phyloP scores from a whole-genome alignment of 306 rosid genomes.

The Cyamopsis tetragonoloba region DNA sequence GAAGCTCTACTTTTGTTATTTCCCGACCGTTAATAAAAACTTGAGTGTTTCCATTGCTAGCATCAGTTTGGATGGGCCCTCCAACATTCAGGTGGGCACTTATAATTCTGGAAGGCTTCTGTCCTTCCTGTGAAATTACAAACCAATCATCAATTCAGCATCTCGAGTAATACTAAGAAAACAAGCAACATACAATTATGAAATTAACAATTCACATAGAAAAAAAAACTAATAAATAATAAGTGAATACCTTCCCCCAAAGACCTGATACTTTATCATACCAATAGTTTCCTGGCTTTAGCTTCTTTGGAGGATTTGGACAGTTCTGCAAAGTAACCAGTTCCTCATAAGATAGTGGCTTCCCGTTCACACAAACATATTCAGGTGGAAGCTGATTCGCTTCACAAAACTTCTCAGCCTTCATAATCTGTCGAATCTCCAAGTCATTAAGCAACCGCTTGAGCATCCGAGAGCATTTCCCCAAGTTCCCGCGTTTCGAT shows the following conservation, averaged over 20 bases:
- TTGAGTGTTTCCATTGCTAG: slow-evolving; percentile 93
- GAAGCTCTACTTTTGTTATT: slow-evolving; percentile 91
- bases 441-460: slow-evolving; percentile 84
- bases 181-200: not conserved
- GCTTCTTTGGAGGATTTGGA: slow-evolving; percentile 88
- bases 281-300: slow-evolving; percentile 98
- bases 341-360: slow-evolving; percentile 80
- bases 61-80: slow-evolving; percentile 67
- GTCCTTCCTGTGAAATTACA: slow-evolving; percentile 72
- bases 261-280: slow-evolving; percentile 99
- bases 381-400: slow-evolving; percentile 89
- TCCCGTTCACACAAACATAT: slow-evolving; percentile 79
- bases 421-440: slow-evolving; percentile 92
- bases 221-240: not conserved
- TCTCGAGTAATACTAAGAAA: not conserved
- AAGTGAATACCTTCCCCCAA: slow-evolving; percentile 90
- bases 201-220: slow-evolving; percentile 8
- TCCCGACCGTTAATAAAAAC: slow-evolving; percentile 92
- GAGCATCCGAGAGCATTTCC: slow-evolving; percentile 90
- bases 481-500: slow-evolving; percentile 66
- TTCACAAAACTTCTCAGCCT: slow-evolving; percentile 81
- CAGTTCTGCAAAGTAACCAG: slow-evolving; percentile 60
- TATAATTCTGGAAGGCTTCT: slow-evolving; percentile 81
- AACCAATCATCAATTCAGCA: slow-evolving; percentile 25
- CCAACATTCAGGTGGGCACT: slow-evolving; percentile 94